Conservation (phyloP, 345 rosid genomes). For the Citrus inodora region DNA sequence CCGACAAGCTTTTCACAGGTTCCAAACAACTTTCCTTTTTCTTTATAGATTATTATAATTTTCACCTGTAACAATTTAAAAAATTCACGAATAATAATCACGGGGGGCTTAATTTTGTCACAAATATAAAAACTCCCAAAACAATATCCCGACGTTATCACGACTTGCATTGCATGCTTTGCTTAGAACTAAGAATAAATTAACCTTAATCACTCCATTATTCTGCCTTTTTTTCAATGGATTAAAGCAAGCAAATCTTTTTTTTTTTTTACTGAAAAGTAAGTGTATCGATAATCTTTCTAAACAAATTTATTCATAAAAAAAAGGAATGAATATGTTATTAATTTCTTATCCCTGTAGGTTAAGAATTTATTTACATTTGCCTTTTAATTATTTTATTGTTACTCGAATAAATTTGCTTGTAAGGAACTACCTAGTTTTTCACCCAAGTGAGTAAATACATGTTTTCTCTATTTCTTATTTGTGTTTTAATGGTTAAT, state of each 20-base stretch:
- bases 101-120: background rate
- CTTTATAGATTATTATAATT: background rate
- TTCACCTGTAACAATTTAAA: background rate
- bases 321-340: too few relatives aligned
- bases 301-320: too few relatives aligned
- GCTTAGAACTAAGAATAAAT: background rate
- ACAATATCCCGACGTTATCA: background rate
- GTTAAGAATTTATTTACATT: too few relatives aligned
- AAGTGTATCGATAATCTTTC: too few relatives aligned
- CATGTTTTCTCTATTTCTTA: too few relatives aligned
- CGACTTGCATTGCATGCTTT: background rate
- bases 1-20: background rate
- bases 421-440: too few relatives aligned
- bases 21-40: background rate
- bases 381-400: too few relatives aligned
- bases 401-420: too few relatives aligned
- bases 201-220: background rate
- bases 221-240: background rate
- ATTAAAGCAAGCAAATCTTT: background rate
- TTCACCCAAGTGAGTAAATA: too few relatives aligned
- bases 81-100: background rate
- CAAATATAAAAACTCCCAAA: background rate
- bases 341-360: too few relatives aligned
- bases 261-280: too few relatives aligned
- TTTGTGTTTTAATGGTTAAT: too few relatives aligned